phyloP scores from a whole-genome alignment of 805 yeast genomes.

The Yarrowia alimentaria region DNA sequence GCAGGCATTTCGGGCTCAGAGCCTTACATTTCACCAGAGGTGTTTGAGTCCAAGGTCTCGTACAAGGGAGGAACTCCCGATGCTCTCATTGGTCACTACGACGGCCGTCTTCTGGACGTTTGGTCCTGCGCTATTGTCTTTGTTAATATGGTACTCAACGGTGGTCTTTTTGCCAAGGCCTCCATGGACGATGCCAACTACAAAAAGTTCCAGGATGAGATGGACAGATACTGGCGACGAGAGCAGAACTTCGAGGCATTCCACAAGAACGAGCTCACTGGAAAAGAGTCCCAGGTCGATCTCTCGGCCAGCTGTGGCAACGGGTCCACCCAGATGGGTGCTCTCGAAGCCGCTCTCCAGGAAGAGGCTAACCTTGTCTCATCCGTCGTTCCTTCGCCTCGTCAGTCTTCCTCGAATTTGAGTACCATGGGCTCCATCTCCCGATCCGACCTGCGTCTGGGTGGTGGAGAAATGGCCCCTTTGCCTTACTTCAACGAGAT shows the following conservation, averaged over 20 bases:
- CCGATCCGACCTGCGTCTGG: conserved; percentile 18
- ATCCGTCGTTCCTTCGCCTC: conserved; percentile 20
- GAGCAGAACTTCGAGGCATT: conserved; percentile 26
- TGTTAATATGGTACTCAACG: conserved; percentile 67
- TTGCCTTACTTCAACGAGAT: conserved; percentile 32
- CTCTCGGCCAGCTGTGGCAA: conserved; percentile 14
- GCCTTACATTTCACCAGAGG: conserved; percentile 92
- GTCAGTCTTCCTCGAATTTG: conserved; percentile 15
- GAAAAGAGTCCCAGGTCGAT: conserved; percentile 14
- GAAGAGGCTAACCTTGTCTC: conserved; percentile 23
- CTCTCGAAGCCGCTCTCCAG: conserved; percentile 23
- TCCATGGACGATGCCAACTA: conserved; percentile 34
- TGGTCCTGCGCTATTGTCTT: conserved; percentile 94
- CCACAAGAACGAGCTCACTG: conserved; percentile 17
- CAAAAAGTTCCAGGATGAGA: conserved; percentile 28
- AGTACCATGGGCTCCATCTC: conserved; percentile 20
- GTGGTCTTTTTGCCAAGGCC: conserved; percentile 38
- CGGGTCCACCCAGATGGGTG: conserved; percentile 21
- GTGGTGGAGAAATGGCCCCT: conserved; percentile 29
- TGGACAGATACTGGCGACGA: conserved; percentile 30
- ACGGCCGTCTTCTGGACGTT: conserved; percentile 77
- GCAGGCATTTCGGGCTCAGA: conserved; percentile 82
- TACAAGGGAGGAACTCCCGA: conserved; percentile 26
- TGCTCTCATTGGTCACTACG: conserved; percentile 46
- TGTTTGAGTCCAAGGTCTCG: conserved; percentile 46